These are phyloP conservation scores for Daphne laureola DNA, from an alignment of 441 rosid genomes.

Conservation along the genomic window DNA sequence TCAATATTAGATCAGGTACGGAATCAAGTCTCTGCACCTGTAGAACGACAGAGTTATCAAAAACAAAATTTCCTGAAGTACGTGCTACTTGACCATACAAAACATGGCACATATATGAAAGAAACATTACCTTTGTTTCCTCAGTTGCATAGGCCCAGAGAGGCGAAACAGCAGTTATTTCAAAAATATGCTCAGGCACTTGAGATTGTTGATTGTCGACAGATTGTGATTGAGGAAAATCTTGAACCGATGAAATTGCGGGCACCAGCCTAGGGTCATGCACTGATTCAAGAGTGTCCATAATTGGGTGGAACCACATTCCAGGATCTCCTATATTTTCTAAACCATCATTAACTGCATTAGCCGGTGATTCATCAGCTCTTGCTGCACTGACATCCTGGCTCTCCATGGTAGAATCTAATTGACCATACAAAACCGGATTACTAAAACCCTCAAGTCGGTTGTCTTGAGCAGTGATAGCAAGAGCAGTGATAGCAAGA, in stretches of 20 bases:
- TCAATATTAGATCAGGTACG: too few relatives aligned
- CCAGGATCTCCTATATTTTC: constrained; percentile 92
- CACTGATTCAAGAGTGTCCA: constrained; percentile 51
- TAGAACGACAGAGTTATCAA: too few relatives aligned
- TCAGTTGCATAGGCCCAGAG: constrained; percentile 77
- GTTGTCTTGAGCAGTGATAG: constrained; percentile 12
- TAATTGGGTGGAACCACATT: constrained; percentile 61
- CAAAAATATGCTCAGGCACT: constrained; percentile 52
- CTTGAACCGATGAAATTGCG: constrained; percentile 37
- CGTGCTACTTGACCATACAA: too few relatives aligned
- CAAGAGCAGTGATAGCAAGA: constrained; percentile 22
- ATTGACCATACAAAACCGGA: constrained; percentile 29
- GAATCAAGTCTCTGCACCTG: too few relatives aligned
- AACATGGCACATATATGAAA: neutral
- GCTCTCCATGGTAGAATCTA: constrained; percentile 27
- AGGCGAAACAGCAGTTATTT: constrained; percentile 80
- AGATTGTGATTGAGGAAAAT: constrained; percentile 31
- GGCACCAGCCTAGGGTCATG: constrained; percentile 44
- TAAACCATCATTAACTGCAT: constrained; percentile 36
- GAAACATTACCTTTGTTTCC: constrained; percentile 65
- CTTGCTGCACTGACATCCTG: constrained; percentile 23
- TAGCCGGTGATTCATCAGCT: constrained; percentile 28
- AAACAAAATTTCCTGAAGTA: too few relatives aligned
- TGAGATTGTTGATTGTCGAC: constrained; percentile 25
- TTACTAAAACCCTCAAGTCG: constrained; percentile 20